Conservation (phyloP, 176 grass and related monocot genomes). For the Cymbopogon citratus region DNA sequence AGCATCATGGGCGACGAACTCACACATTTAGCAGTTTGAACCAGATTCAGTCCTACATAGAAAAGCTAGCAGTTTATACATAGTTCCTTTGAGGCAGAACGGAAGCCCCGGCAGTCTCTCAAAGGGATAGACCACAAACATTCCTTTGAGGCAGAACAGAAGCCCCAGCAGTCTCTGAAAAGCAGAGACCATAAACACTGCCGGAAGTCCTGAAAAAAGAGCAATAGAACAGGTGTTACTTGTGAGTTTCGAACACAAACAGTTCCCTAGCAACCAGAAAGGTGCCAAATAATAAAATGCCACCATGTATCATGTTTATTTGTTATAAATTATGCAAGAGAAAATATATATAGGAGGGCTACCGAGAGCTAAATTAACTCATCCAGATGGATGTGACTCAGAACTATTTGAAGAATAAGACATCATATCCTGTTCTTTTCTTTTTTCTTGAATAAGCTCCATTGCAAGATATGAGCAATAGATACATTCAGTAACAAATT, state of each 20-base stretch:
- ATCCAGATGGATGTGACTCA: background rate
- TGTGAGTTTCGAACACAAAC: background rate
- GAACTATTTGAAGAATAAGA: background rate
- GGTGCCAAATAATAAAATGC: background rate
- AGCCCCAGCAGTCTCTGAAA: background rate
- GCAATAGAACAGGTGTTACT: background rate
- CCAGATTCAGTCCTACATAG: background rate
- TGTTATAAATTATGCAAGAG: background rate
- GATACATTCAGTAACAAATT: background rate
- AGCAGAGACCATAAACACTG: background rate
- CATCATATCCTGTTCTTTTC: background rate
- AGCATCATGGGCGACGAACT: conserved; percentile 15
- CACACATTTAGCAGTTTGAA: background rate
- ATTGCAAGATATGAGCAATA: background rate
- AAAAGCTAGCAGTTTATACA: conserved; percentile 33
- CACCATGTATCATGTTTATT: background rate
- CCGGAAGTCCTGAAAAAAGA: conserved; percentile 5
- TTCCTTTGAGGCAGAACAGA: conserved; percentile 4
- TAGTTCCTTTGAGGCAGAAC: conserved; percentile 9
- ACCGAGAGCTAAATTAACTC: background rate
- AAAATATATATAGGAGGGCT: background rate
- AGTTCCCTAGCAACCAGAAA: background rate
- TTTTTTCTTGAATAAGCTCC: background rate
- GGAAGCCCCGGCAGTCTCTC: background rate
- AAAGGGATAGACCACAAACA: background rate